Conservation (phyloP, 2,329 filamentous ascomycete species). For the Fusarium hainanense region DNA sequence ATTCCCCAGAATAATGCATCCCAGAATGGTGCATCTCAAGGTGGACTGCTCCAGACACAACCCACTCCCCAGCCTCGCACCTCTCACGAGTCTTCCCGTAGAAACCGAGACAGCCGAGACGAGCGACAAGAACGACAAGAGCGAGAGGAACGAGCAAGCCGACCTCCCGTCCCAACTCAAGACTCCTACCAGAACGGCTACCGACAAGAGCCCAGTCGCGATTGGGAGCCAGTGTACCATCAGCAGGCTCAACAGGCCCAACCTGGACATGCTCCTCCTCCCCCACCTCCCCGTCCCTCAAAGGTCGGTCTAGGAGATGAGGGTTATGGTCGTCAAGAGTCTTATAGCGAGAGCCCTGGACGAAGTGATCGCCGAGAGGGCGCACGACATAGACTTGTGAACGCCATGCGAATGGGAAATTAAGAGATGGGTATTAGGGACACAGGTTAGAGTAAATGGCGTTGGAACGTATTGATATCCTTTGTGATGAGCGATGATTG, state of each 20-base stretch:
- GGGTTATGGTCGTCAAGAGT: slow-evolving; percentile 44
- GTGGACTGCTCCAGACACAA: slow-evolving; percentile 32
- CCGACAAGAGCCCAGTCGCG: slow-evolving; percentile 40
- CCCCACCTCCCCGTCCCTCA: slow-evolving; percentile 53
- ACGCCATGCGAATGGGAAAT: slow-evolving; percentile 49
- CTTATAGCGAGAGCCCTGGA: slow-evolving; percentile 40
- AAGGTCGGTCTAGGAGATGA: slow-evolving; percentile 54
- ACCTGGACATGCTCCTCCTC: slow-evolving; percentile 47
- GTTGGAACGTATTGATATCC: slow-evolving; percentile 39
- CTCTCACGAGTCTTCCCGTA: slow-evolving; percentile 38
- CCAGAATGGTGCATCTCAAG: slow-evolving; percentile 27
- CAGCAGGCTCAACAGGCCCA: slow-evolving; percentile 23
- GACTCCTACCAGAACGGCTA: slow-evolving; percentile 38
- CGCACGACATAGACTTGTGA: slow-evolving; percentile 49
- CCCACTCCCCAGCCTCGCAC: slow-evolving; percentile 17
- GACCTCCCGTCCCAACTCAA: slow-evolving; percentile 37
- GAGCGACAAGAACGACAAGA: slow-evolving; percentile 36
- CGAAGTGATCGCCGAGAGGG: slow-evolving; percentile 46
- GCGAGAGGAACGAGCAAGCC: slow-evolving; percentile 34
- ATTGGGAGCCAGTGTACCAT: slow-evolving; percentile 49
- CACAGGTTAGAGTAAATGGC: slow-evolving; percentile 14
- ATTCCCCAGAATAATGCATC: slow-evolving; percentile 29
- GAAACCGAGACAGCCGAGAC: slow-evolving; percentile 42
- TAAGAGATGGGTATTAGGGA: slow-evolving; percentile 18
- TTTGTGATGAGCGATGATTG: slow-evolving; percentile 29